Evolutionary conservation across 257 asterid species (phyloP).

Genomic region (Solanum chmielewskii): DNA sequence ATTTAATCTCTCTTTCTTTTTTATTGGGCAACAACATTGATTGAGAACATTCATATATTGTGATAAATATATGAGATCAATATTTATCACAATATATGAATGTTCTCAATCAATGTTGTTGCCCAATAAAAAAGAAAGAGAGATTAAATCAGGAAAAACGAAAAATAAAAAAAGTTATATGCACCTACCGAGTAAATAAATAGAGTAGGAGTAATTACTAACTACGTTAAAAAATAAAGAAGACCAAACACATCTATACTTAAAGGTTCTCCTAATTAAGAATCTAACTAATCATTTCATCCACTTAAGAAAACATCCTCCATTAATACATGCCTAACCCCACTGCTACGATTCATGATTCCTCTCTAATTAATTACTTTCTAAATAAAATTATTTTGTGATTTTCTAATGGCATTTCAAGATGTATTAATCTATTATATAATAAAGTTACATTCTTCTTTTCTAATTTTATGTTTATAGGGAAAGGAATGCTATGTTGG

Average conservation of each 20-base stretch:
- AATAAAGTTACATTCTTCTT: neutral
- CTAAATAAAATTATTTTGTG: neutral
- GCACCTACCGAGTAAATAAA: neutral
- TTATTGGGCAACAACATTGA: too few relatives aligned
- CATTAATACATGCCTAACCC: neutral
- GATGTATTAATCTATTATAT: neutral
- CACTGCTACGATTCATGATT: neutral
- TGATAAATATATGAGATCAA: neutral
- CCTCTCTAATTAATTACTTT: neutral
- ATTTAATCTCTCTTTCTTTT: too few relatives aligned
- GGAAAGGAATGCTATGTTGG: neutral
- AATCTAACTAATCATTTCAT: neutral
- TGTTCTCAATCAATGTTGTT: neutral
- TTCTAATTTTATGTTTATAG: too few relatives aligned
- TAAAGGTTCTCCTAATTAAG: neutral
- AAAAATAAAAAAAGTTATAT: neutral
- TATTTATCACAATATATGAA: neutral
- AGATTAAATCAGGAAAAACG: neutral
- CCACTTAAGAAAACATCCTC: neutral
- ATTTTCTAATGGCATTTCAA: neutral
- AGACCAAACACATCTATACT: neutral
- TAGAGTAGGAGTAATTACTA: neutral
- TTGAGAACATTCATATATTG: too few relatives aligned
- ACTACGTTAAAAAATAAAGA: neutral
- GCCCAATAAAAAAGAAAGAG: too few relatives aligned